Evolutionary conservation across 176 grass and related monocot species (phyloP).

Genomic region (Aegilops longissima): DNA sequence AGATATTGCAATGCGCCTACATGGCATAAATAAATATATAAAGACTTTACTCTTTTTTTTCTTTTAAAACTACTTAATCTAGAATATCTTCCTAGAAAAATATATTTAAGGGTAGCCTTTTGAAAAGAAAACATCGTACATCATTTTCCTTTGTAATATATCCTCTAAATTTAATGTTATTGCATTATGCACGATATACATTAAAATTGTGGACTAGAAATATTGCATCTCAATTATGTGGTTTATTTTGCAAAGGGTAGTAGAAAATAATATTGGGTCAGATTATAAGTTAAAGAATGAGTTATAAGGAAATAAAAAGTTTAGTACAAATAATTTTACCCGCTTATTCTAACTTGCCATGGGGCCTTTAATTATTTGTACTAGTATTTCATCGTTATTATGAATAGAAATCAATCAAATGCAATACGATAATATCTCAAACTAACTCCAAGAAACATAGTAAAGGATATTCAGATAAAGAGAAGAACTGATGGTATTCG

Average conservation of each 20-base stretch:
- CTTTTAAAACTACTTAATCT: neutral
- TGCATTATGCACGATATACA: neutral
- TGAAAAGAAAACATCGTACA: neutral
- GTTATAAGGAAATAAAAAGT: neutral
- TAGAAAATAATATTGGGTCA: neutral
- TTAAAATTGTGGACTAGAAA: neutral
- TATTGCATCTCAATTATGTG: neutral
- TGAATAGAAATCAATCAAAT: too few relatives aligned
- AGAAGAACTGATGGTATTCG: too few relatives aligned
- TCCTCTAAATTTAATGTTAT: neutral
- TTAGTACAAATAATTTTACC: neutral
- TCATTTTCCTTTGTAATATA: neutral
- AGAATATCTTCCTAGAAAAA: neutral
- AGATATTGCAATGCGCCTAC: too few relatives aligned
- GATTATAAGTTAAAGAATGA: neutral
- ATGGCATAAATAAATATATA: neutral
- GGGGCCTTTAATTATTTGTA: neutral
- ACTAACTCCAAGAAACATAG: too few relatives aligned
- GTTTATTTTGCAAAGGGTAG: neutral
- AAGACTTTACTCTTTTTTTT: neutral
- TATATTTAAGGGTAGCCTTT: too few relatives aligned
- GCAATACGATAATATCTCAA: too few relatives aligned
- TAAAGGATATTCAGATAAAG: too few relatives aligned
- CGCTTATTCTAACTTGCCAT: neutral
- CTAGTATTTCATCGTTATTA: too few relatives aligned